Base-by-base conservation (phyloP, 1,139 yeast species). In the Starmera stellimalicola region DNA sequence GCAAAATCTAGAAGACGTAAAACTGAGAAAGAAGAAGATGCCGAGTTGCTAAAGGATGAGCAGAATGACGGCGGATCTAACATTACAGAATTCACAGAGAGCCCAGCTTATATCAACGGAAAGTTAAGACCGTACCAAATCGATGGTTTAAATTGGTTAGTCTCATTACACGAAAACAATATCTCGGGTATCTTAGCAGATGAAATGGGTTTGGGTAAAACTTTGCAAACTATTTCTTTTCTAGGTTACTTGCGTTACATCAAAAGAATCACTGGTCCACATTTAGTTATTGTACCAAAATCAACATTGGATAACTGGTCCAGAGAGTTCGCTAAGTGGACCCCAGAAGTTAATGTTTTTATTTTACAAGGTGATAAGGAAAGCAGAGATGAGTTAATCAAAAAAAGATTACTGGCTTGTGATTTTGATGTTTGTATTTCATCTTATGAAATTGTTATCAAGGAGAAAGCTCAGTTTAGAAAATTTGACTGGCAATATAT, bases 171-270 rank as follows among this genome's bases (percentile, higher is more conserved):
- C 51, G 93, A 83, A 46, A 85, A 88, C 58, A 77, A 80, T 48
- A 68, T 88, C 36, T 77, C 93, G 2, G 97, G 97, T 32, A 88
- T 91, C 32, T 67, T 91, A 38, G 98, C 98, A 8, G 98, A 91
- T 59, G 98, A 91, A 58, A 91, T 91, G 98, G 98, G 98, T 2
- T 68, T 91, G 38, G 98, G 98, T 39, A 91, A 91, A 55, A 91
- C 98, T 1, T 65, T 91, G 39, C 98, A 91, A 56, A 85, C 96
- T 0, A 85, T 91, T 39, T 76, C 97, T 6, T 81, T 81, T 45
- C 59, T 81, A 35, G 91, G 91, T 1, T 80, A 77, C 48, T 59
- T 81, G 33, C 64, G 91, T 41, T 78, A 73, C 49, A 58, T 73
- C 34, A 72, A 68, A 45, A 60, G 68, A 11, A 65, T 77, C 25